A percentile compares a stretch with the other conserved stretches of the same genome.
Evolutionary conservation across 2,329 filamentous ascomycete genomes (phyloP).

Genomic region (Epichloe glyceriae): DNA sequence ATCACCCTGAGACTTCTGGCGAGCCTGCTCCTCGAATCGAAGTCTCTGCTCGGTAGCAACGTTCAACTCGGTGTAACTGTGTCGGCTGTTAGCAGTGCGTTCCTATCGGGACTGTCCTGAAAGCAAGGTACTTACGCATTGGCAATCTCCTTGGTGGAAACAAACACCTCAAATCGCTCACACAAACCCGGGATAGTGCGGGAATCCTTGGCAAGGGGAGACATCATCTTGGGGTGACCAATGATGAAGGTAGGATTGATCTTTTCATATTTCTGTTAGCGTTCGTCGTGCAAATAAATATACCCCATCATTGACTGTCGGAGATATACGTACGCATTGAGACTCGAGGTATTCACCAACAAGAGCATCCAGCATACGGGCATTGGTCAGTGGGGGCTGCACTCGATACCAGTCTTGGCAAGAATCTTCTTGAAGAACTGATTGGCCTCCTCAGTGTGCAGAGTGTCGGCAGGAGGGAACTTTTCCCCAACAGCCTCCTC

Average conservation of each 20-base stretch:
- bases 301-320: not conserved
- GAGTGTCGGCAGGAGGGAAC: slow-evolving; percentile 78
- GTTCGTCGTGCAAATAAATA: not conserved
- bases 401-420: slow-evolving; percentile 84
- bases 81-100: not conserved
- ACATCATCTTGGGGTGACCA: slow-evolving; percentile 63
- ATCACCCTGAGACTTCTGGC: slow-evolving; percentile 91
- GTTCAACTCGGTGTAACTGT: slow-evolving; percentile 73
- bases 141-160: slow-evolving; percentile 64
- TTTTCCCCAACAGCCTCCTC: slow-evolving; percentile 85
- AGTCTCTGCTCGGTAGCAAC: slow-evolving; percentile 89
- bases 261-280: slow-evolving; percentile 10
- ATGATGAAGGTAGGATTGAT: slow-evolving; percentile 60
- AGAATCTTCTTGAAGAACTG: slow-evolving; percentile 74
- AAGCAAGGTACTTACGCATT: slow-evolving; percentile 46
- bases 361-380: slow-evolving; percentile 92
- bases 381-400: slow-evolving; percentile 84
- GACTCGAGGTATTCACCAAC: slow-evolving; percentile 92
- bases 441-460: slow-evolving; percentile 82
- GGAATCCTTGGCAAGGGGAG: slow-evolving; percentile 91
- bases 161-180: slow-evolving; percentile 95
- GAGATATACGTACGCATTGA: slow-evolving; percentile 44
- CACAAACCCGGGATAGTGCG: slow-evolving; percentile 70
- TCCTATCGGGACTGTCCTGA: too few species aligned
- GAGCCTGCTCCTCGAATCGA: slow-evolving; percentile 78